Evolutionary conservation across 1,284 basidiomycete species (phyloP), one percentile per base, ranked within the genome.

Genomic region (Apiotrichum gamsii): DNA sequence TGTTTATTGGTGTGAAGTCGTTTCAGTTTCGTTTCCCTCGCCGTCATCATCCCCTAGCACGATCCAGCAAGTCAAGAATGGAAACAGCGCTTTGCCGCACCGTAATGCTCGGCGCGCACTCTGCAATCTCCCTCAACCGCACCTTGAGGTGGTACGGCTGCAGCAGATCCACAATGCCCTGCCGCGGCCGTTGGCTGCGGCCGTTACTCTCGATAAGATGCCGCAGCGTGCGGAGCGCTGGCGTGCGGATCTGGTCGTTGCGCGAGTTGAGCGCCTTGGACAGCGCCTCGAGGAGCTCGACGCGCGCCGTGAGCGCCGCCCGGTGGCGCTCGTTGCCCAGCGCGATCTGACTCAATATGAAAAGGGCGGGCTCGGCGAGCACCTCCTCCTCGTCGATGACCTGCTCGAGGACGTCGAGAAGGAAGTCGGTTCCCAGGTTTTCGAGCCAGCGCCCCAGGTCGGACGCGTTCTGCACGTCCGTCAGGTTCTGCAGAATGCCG

Each of bases 181-280:
- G 64, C 37, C 67, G 49, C 3, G 68, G 67, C 29, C 58, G 57
- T 29, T 41, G 42, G 18, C 52, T 52, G 10, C 61, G 58, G 35
- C 58, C 51, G 45, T 61, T 65, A 19, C 60, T 59, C 51, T 70
- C 66, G 41, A 71, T 50, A 14, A 73, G 56, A 38, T 72, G 66
- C 32, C 60, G 56, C 4, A 70, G 54, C 0, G 59, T 54, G n/a
- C 59, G 53, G 8, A 72, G 49, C 5, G 69, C 58, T 1, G 69
- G 64, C 24, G 64, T 47, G 41, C 69, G 66, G 43, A 70, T 47
- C 8, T 41, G 19, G 43, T 66, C 60, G 32, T 45, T 58, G 46
- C 42, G 41, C 25, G 36, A 20, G 32, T 31, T 38, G 30, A 52
- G 45, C n/a, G 52, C 40, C 8, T 49, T 35, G 20, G 60, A 64